phyloP scores from a whole-genome alignment of 306 rosid species.

The Castanopsis chinensis region DNA sequence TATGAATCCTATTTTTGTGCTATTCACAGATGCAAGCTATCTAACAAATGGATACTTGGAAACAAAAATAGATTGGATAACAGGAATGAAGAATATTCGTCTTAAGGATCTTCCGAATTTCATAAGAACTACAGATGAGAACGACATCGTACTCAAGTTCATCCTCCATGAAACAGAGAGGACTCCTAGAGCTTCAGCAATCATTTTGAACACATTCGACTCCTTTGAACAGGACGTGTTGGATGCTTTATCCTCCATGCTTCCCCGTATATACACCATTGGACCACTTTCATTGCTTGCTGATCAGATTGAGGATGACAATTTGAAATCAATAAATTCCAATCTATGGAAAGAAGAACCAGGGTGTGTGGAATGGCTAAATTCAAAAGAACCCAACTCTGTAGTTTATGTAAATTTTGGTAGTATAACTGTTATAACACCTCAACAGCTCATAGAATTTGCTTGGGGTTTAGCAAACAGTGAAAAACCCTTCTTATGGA shows the following conservation, averaged over 20 bases:
- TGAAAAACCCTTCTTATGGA: slow-evolving; percentile 25
- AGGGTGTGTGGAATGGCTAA: slow-evolving; percentile 16
- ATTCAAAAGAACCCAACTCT: slow-evolving; percentile 11
- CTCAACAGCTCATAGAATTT: slow-evolving; percentile 14
- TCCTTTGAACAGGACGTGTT: neutral
- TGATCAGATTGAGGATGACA: neutral
- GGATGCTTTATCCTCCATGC: no score
- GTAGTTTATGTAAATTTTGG: slow-evolving; percentile 16
- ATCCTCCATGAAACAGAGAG: neutral
- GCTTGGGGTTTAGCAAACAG: slow-evolving; percentile 33
- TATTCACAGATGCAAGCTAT: neutral
- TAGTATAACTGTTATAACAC: slow-evolving; percentile 15
- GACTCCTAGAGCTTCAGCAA: neutral
- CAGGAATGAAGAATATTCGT: neutral
- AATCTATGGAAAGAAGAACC: slow-evolving; percentile 25
- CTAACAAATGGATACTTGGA: slow-evolving; percentile 7
- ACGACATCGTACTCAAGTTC: neutral
- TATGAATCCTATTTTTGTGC: neutral
- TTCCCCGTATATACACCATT: no score
- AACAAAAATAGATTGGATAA: neutral
- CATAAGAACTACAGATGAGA: neutral
- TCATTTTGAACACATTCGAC: slow-evolving; percentile 11
- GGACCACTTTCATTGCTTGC: neutral
- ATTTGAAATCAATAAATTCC: neutral
- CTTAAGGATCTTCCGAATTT: neutral